Conservation (phyloP, 129 eudicot species). For the Centella asiatica region DNA sequence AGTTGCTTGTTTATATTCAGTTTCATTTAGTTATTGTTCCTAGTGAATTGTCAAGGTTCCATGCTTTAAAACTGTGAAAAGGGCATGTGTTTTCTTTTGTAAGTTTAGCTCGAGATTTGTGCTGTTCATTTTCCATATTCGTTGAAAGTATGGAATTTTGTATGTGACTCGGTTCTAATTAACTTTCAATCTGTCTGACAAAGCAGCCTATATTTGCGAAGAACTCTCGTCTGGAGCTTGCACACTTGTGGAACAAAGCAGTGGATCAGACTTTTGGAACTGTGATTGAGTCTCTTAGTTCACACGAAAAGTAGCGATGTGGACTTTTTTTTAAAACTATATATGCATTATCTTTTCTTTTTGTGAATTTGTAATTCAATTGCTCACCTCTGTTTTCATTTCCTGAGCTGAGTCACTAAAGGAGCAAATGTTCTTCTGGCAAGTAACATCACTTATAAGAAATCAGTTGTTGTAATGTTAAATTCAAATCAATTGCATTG, state of each 20-base stretch:
- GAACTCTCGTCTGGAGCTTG: conserved; percentile 34
- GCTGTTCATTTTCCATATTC: not conserved
- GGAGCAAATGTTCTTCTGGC: not conserved
- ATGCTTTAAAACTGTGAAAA: not conserved
- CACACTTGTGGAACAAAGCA: conserved; percentile 59
- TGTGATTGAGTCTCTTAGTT: conserved; percentile 44
- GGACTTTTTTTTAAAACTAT: conserved; percentile 5
- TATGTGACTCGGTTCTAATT: not conserved
- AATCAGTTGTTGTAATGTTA: conserved; percentile 9
- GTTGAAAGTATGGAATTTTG: not conserved
- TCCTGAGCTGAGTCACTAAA: conserved; percentile 8
- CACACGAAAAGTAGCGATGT: conserved; percentile 43
- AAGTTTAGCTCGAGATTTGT: not conserved
- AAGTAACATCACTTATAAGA: not conserved
- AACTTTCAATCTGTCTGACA: conserved; percentile 22
- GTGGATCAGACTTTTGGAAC: conserved; percentile 57
- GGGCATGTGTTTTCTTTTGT: not conserved
- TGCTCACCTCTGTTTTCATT: not conserved
- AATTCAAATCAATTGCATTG: conserved; percentile 1
- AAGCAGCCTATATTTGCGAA: conserved; percentile 31
- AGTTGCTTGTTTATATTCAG: not conserved
- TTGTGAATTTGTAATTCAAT: conserved; percentile 4
- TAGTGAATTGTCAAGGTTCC: not conserved
- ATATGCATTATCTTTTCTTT: conserved; percentile 5
- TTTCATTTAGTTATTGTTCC: not conserved